Conservation (phyloP, 2,329 filamentous ascomycete species). For the Claviceps humidiphila region DNA sequence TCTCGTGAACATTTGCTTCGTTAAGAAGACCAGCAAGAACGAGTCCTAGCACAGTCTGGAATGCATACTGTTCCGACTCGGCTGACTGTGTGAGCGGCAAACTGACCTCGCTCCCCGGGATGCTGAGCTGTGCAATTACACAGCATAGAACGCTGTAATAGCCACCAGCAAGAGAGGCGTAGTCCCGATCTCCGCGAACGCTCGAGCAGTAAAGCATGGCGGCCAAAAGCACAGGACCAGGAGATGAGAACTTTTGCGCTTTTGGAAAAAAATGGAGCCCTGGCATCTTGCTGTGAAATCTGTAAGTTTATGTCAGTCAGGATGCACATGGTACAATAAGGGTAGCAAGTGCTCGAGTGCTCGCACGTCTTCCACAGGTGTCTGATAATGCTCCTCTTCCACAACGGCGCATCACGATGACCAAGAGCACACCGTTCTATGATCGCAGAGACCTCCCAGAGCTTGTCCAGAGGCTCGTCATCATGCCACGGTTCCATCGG, state of each 20-base stretch:
- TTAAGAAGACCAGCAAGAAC: slow-evolving; percentile 27
- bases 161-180: slow-evolving; percentile 20
- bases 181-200: slow-evolving; percentile 20
- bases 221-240: slow-evolving; percentile 27
- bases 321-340: neutral
- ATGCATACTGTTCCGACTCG: slow-evolving; percentile 24
- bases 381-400: slow-evolving; percentile 2
- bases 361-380: slow-evolving; percentile 4
- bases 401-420: neutral
- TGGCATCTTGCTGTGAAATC: slow-evolving; percentile 30
- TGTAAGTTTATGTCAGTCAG: slow-evolving; percentile 7
- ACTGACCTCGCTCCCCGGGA: slow-evolving; percentile 20
- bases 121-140: slow-evolving; percentile 26
- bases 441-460: slow-evolving; percentile 2
- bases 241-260: slow-evolving; percentile 28
- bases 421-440: slow-evolving; percentile 1
- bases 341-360: neutral
- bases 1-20: slow-evolving; percentile 28
- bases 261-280: slow-evolving; percentile 30
- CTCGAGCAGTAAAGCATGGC: slow-evolving; percentile 30
- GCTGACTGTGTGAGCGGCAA: slow-evolving; percentile 11
- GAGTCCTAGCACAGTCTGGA: slow-evolving; percentile 28
- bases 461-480: slow-evolving; percentile 2
- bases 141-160: slow-evolving; percentile 25
- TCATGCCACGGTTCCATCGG: slow-evolving; percentile 1